These are phyloP conservation scores for Penicillium simplicissimum DNA, from an alignment of 495 filamentous ascomycete genomes.

Conservation along the genomic window DNA sequence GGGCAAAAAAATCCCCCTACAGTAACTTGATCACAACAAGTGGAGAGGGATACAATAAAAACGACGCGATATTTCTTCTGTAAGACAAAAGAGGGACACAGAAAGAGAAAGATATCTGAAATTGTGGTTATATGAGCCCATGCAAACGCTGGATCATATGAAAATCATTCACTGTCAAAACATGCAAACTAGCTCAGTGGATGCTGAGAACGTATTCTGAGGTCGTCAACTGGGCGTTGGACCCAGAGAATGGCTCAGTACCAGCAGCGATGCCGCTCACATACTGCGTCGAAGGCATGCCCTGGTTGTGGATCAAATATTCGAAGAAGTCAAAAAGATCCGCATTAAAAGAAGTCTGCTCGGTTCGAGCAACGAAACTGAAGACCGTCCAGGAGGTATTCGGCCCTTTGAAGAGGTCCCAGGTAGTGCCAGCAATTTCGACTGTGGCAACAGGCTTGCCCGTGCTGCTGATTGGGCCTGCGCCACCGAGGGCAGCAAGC, in stretches of 20 bases:
- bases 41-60: too few species aligned
- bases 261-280: slow-evolving; percentile 26
- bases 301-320: slow-evolving; percentile 20
- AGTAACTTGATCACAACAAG: too few species aligned
- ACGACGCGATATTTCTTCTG: too few species aligned
- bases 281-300: slow-evolving; percentile 12
- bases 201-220: neutral
- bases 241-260: slow-evolving; percentile 23
- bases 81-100: too few species aligned
- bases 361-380: slow-evolving; percentile 7
- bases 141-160: too few species aligned
- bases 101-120: too few species aligned
- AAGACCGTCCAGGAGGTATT: slow-evolving; percentile 4
- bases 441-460: neutral
- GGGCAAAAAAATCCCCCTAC: too few species aligned
- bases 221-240: slow-evolving; percentile 4
- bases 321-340: slow-evolving; percentile 28
- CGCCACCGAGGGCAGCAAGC: slow-evolving; percentile 52
- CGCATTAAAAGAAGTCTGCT: slow-evolving; percentile 10
- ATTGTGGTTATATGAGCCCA: too few species aligned
- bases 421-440: slow-evolving; percentile 1
- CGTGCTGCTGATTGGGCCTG: slow-evolving; percentile 44
- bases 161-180: too few species aligned
- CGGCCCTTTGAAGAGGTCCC: slow-evolving; percentile 5
- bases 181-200: too few species aligned